These are phyloP conservation scores for Oenanthe sinensis DNA, from an alignment of 129 eudicot species.

Conservation along the genomic window DNA sequence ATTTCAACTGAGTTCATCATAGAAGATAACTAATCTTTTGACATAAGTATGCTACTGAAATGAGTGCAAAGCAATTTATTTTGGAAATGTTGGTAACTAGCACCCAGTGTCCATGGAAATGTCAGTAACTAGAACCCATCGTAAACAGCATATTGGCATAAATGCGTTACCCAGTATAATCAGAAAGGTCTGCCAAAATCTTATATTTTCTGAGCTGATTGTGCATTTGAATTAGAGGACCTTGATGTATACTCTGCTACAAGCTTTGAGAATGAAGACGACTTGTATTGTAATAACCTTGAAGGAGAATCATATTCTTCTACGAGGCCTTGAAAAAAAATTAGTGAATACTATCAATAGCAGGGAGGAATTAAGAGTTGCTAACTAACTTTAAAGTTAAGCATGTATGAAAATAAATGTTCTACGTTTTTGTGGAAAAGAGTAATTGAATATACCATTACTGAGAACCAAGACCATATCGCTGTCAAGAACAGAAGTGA, in stretches of 20 bases:
- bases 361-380: neutral
- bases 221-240: neutral
- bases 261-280: constrained; percentile 66
- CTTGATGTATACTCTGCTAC: constrained; percentile 45
- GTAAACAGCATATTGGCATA: too few relatives aligned
- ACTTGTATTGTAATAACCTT: constrained; percentile 49
- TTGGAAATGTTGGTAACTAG: too few relatives aligned
- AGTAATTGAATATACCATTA: constrained; percentile 31
- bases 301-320: constrained; percentile 70
- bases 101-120: too few relatives aligned
- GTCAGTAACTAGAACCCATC: too few relatives aligned
- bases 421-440: neutral
- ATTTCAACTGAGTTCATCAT: too few relatives aligned
- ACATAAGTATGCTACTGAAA: too few relatives aligned
- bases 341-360: neutral
- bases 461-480: constrained; percentile 76
- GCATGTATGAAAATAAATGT: too few relatives aligned
- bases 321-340: constrained; percentile 45
- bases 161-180: too few relatives aligned
- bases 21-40: too few relatives aligned
- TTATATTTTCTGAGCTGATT: neutral
- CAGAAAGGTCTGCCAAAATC: too few relatives aligned
- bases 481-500: constrained; percentile 73
- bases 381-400: too few relatives aligned
- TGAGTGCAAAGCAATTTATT: too few relatives aligned